Percentiles rank a stretch among this genome's conserved stretches.
Evolutionary conservation across 495 filamentous ascomycete genomes (phyloP).

Genomic region (Geoglossum glabrum): DNA sequence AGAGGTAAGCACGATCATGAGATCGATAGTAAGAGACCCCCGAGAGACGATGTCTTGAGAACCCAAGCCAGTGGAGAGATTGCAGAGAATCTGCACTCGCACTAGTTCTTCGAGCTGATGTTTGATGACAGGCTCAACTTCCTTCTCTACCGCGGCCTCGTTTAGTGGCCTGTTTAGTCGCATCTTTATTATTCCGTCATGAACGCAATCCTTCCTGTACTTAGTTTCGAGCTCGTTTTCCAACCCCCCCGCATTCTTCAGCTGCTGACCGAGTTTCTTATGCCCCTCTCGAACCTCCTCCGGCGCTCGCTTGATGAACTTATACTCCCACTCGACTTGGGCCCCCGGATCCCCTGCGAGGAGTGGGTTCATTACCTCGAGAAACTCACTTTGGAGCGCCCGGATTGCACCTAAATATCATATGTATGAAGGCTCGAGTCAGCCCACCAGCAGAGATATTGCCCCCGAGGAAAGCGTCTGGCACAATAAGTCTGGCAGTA

Average conservation of each 20-base stretch:
- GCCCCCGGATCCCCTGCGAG: conserved; percentile 2
- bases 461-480: conserved; percentile 10
- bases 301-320: conserved; percentile 3
- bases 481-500: conserved; percentile 9
- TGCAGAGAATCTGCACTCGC: background rate
- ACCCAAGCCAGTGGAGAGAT: conserved; percentile 2
- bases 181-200: conserved; percentile 11
- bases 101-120: conserved; percentile 4
- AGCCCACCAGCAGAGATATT: conserved; percentile 11
- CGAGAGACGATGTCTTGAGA: conserved; percentile 1
- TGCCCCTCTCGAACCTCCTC: background rate
- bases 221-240: background rate
- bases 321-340: conserved; percentile 3
- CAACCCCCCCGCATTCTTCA: background rate
- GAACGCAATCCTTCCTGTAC: conserved; percentile 10
- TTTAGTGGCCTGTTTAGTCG: conserved; percentile 9
- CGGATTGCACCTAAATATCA: conserved; percentile 3
- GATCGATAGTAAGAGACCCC: conserved; percentile 2
- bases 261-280: conserved; percentile 7
- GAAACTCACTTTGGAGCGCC: conserved; percentile 2
- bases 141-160: background rate
- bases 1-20: conserved; percentile 2
- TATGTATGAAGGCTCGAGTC: conserved; percentile 11
- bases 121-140: conserved; percentile 4
- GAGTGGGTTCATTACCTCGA: conserved; percentile 3